phyloP scores from a whole-genome alignment of 2,329 filamentous ascomycete genomes.

The Xylariaceae sp. region DNA sequence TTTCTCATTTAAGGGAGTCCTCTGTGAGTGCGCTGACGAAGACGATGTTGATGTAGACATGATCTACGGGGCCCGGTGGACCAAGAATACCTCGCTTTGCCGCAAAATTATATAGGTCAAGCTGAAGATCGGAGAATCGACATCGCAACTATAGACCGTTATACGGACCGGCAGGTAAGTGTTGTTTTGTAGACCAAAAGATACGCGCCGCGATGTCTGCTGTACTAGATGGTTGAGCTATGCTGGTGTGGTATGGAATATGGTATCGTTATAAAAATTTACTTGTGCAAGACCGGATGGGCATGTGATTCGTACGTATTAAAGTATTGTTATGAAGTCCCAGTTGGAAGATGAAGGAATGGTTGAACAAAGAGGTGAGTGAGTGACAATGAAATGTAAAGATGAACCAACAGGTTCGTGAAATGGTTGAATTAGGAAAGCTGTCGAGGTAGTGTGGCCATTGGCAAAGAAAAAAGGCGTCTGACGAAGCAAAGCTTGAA shows the following conservation, averaged over 20 bases:
- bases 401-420: constrained; percentile 19
- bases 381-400: constrained; percentile 16
- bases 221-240: too few relatives aligned
- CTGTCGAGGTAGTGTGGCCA: constrained; percentile 21
- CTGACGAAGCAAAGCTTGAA: constrained; percentile 22
- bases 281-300: too few relatives aligned
- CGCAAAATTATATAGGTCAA: constrained; percentile 13
- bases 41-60: constrained; percentile 33
- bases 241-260: too few relatives aligned
- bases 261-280: too few relatives aligned
- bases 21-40: constrained; percentile 24
- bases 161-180: too few relatives aligned
- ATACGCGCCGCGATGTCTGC: too few relatives aligned
- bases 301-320: constrained; percentile 3
- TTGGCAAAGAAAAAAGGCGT: constrained; percentile 25
- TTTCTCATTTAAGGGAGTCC: constrained; percentile 38
- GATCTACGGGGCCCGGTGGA: constrained; percentile 21
- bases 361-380: constrained; percentile 17
- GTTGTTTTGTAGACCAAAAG: too few relatives aligned
- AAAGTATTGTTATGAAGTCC: constrained; percentile 5
- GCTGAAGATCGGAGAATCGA: constrained; percentile 15
- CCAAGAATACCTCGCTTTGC: constrained; percentile 8
- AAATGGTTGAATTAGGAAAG: constrained; percentile 22
- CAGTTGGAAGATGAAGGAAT: constrained; percentile 9
- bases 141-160: constrained; percentile 21